These are phyloP conservation scores for Suhomyces emberorum DNA, from an alignment of 805 yeast species.

Conservation along the genomic window DNA sequence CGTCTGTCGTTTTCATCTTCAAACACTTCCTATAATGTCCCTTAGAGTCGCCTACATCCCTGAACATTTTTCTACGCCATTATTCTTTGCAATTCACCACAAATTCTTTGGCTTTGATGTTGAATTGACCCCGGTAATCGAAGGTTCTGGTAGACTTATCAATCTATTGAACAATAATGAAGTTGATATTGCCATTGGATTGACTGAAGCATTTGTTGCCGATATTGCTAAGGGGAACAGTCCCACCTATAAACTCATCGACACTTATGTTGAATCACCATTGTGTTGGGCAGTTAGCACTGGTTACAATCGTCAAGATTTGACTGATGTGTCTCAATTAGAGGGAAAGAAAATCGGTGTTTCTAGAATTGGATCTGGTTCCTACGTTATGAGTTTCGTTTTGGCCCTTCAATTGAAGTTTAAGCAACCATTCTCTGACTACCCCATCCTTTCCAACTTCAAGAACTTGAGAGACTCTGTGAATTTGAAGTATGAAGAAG, in stretches of 20 bases:
- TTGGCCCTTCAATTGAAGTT: slow-evolving; percentile 63
- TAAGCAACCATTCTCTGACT: slow-evolving; percentile 47
- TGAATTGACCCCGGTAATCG: slow-evolving; percentile 66
- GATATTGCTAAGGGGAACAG: slow-evolving; percentile 69
- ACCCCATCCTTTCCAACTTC: slow-evolving; percentile 63
- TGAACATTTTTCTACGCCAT: slow-evolving; percentile 88
- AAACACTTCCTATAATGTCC: slow-evolving; percentile 8
- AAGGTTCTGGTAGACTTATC: slow-evolving; percentile 87
- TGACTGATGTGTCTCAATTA: slow-evolving; percentile 51
- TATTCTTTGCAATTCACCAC: slow-evolving; percentile 63
- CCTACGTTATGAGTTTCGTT: slow-evolving; percentile 87
- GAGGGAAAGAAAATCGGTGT: slow-evolving; percentile 69
- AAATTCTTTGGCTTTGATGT: slow-evolving; percentile 57
- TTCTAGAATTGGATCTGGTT: slow-evolving; percentile 85
- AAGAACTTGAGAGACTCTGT: slow-evolving; percentile 78
- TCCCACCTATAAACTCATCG: slow-evolving; percentile 57
- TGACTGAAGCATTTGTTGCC: slow-evolving; percentile 87
- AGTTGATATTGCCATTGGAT: slow-evolving; percentile 80
- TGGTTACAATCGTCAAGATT: slow-evolving; percentile 58
- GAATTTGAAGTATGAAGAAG: slow-evolving; percentile 43
- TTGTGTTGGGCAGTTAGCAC: slow-evolving; percentile 89
- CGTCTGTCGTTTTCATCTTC: too few relatives aligned
- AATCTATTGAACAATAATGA: slow-evolving; percentile 61
- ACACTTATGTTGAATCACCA: slow-evolving; percentile 84
- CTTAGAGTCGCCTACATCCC: slow-evolving; percentile 79